A percentile compares a stretch with the other conserved stretches of the same genome.
These are phyloP conservation scores for Sarocladium brachiariae DNA, from an alignment of 2,329 filamentous ascomycete genomes.

Conservation along the genomic window DNA sequence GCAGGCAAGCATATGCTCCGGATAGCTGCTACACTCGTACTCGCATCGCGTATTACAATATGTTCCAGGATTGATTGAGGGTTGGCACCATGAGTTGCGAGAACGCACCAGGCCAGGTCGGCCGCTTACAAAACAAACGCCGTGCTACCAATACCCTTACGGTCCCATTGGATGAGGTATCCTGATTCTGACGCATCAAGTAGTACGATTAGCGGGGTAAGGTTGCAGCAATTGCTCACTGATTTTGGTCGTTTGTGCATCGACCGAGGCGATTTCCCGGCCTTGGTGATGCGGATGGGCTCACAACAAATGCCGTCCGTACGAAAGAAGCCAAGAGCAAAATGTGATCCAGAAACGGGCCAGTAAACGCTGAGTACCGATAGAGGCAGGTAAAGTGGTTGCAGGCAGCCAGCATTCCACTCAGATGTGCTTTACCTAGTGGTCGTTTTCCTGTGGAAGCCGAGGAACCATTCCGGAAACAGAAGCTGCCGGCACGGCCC, in stretches of 20 bases:
- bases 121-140: no score
- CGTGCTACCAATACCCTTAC: no score
- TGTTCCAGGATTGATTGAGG: no score
- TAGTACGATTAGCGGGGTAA: no score
- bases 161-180: no score
- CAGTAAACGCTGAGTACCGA: neutral
- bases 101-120: no score
- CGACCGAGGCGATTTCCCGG: neutral
- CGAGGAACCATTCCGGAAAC: slow-evolving; percentile 6
- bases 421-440: neutral
- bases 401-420: neutral
- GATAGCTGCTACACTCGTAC: neutral
- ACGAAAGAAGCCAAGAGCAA: neutral
- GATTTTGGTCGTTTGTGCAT: neutral
- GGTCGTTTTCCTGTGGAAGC: neutral
- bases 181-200: no score
- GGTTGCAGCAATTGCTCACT: neutral
- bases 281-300: neutral
- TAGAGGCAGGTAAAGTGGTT: slow-evolving; percentile 8
- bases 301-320: neutral
- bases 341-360: neutral
- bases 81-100: no score
- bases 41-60: no score
- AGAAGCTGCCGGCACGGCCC: slow-evolving; percentile 3
- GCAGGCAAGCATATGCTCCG: neutral